Evolutionary conservation across 306 rosid genomes (phyloP).

Genomic region (Quercus berberidifolia): DNA sequence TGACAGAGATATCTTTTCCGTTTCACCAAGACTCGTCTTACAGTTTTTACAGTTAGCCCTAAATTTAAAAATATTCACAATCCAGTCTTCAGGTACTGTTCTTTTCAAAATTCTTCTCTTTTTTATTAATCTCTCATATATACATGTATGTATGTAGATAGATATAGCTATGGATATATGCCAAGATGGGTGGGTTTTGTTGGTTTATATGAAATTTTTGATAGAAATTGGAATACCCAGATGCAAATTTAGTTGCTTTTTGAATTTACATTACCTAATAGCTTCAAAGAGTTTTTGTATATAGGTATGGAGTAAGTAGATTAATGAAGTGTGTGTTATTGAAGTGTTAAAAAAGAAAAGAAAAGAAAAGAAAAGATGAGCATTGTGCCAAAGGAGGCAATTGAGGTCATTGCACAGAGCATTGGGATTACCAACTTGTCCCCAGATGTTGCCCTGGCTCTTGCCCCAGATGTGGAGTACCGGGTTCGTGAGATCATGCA

Average conservation of each 20-base stretch:
- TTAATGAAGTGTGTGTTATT: not conserved
- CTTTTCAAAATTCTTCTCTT: not conserved
- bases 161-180: not conserved
- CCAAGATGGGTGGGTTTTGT: not conserved
- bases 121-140: not conserved
- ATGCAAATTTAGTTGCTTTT: not conserved
- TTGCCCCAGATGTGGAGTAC: conserved; percentile 89
- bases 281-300: not conserved
- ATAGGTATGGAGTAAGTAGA: not conserved
- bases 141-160: not conserved
- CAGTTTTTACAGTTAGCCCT: not conserved
- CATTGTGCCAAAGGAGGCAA: conserved; percentile 74
- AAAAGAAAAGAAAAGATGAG: conserved; percentile 45
- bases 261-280: not conserved
- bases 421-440: conserved; percentile 77
- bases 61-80: not conserved
- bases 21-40: not conserved
- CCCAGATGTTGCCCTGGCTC: conserved; percentile 69
- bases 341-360: not conserved
- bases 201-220: not conserved
- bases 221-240: not conserved
- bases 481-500: conserved; percentile 94
- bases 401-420: conserved; percentile 88
- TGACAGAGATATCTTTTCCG: not conserved
- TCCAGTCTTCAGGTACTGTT: not conserved